Percentiles rank a stretch among this genome's conserved stretches.
Conservation (phyloP, 2,329 filamentous ascomycete species). For the Xylariaceae sp. region DNA sequence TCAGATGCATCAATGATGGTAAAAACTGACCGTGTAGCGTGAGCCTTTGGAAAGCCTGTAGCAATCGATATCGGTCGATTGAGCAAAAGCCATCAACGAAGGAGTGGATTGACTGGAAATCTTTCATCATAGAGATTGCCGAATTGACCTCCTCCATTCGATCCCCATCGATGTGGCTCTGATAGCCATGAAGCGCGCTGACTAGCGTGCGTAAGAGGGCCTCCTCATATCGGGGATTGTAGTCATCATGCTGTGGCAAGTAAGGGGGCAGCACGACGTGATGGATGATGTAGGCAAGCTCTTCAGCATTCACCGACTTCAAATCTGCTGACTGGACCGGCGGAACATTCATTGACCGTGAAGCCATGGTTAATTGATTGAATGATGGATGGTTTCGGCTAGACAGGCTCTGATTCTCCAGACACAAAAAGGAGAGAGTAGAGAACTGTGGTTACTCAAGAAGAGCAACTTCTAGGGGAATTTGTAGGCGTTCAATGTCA, state of each 20-base stretch:
- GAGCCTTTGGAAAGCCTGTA: background rate
- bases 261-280: conserved; percentile 17
- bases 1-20: background rate
- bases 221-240: conserved; percentile 3
- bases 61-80: background rate
- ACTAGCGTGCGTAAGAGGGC: conserved; percentile 8
- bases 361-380: too few species aligned
- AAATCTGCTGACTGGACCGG: too few species aligned
- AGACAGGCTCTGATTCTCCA: too few species aligned
- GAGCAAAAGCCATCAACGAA: background rate
- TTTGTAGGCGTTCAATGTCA: too few species aligned
- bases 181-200: conserved; percentile 2
- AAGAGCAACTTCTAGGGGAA: too few species aligned
- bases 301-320: background rate
- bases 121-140: background rate
- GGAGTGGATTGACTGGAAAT: background rate
- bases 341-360: too few species aligned
- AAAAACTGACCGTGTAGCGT: conserved; percentile 3
- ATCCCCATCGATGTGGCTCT: background rate
- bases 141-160: background rate
- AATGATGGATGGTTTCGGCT: too few species aligned
- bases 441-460: too few species aligned
- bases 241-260: conserved; percentile 14
- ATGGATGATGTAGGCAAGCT: conserved; percentile 12
- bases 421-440: too few species aligned